phyloP scores from a whole-genome alignment of 208 protist species.

The Eutreptiella sp. region DNA sequence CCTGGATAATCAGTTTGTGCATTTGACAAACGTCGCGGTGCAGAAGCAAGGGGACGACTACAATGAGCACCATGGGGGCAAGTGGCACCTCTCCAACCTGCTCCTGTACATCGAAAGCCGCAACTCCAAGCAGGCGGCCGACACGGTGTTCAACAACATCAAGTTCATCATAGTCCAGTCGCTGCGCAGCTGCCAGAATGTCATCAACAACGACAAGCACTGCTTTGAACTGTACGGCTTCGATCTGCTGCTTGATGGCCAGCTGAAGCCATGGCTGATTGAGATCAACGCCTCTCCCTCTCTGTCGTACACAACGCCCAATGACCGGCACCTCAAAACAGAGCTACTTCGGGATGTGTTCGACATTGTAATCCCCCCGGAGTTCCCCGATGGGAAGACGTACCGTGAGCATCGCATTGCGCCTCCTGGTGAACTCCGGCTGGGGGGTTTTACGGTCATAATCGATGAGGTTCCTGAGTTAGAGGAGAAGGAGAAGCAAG shows the following conservation, averaged over 20 bases:
- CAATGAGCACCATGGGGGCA: conserved; percentile 85
- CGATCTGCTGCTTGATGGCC: conserved; percentile 91
- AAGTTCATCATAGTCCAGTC: conserved; percentile 84
- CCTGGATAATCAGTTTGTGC: conserved; percentile 72
- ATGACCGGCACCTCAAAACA: conserved; percentile 72
- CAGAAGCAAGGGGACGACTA: conserved; percentile 87
- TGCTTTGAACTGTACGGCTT: conserved; percentile 97
- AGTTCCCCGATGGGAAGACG: conserved; percentile 49
- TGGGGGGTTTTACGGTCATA: too few species aligned
- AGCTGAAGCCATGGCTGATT: conserved; percentile 89
- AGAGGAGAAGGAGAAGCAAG: too few species aligned
- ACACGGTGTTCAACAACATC: conserved; percentile 72
- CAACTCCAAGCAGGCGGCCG: conserved; percentile 55
- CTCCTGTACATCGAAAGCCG: conserved; percentile 68
- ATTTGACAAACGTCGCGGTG: conserved; percentile 94
- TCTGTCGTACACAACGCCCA: conserved; percentile 65
- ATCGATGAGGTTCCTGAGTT: too few species aligned
- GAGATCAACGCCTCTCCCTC: conserved; percentile 90
- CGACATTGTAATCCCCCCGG: conserved; percentile 67
- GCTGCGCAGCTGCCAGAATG: conserved; percentile 68
- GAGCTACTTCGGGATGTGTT: conserved; percentile 65
- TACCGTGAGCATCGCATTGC: conserved; percentile 70
- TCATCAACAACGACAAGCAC: conserved; percentile 87
- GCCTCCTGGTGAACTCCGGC: too few species aligned
- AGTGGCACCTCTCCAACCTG: conserved; percentile 80